Conservation (phyloP, 495 filamentous ascomycete species). For the Physcia stellaris region DNA sequence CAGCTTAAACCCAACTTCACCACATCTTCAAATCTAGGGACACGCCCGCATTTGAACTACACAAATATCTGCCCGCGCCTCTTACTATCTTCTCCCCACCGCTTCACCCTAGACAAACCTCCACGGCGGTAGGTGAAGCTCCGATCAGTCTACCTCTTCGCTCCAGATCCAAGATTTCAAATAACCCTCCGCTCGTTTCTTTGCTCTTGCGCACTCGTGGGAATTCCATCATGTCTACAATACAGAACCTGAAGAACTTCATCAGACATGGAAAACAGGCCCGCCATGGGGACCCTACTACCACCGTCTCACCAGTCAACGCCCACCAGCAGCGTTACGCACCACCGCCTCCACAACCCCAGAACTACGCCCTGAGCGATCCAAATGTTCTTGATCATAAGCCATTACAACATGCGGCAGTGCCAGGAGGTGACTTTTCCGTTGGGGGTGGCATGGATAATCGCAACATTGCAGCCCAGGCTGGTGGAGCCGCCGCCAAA, state of each 20-base stretch:
- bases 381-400: slow-evolving; percentile 30
- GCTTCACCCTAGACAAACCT: too few relatives aligned
- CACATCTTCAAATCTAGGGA: too few relatives aligned
- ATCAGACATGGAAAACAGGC: slow-evolving; percentile 98
- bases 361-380: slow-evolving; percentile 35
- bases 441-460: slow-evolving; percentile 42
- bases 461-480: slow-evolving; percentile 50
- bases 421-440: slow-evolving; percentile 33
- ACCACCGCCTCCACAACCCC: slow-evolving; percentile 33
- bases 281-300: slow-evolving; percentile 53
- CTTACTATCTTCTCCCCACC: too few relatives aligned
- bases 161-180: neutral
- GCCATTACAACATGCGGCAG: slow-evolving; percentile 22
- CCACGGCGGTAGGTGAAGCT: too few relatives aligned
- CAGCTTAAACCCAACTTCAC: too few relatives aligned
- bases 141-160: too few relatives aligned
- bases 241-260: slow-evolving; percentile 91
- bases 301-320: slow-evolving; percentile 52
- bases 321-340: slow-evolving; percentile 47
- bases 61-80: too few relatives aligned
- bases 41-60: too few relatives aligned
- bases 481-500: slow-evolving; percentile 44
- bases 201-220: too few relatives aligned
- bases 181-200: too few relatives aligned
- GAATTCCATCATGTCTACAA: slow-evolving; percentile 50